phyloP scores from a whole-genome alignment of 495 filamentous ascomycete species.

The Aspergillus nanangensis region DNA sequence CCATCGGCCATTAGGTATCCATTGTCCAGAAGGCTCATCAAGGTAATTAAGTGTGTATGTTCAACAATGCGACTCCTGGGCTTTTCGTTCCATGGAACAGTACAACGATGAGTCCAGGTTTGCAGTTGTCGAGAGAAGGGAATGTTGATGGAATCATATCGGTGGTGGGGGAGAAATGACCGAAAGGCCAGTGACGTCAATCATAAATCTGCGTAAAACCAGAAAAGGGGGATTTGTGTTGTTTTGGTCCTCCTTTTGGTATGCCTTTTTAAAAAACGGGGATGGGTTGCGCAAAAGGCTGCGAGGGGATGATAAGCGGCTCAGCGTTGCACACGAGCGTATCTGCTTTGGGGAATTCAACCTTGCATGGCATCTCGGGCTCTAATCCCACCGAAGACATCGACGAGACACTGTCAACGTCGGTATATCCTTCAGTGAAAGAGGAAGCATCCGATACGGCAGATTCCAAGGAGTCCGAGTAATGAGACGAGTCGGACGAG shows the following conservation, averaged over 20 bases:
- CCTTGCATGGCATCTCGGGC: slow-evolving; percentile 30
- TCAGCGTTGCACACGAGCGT: slow-evolving; percentile 20
- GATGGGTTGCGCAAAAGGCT: slow-evolving; percentile 21
- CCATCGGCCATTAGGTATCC: too few species aligned
- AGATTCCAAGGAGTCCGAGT: slow-evolving; percentile 38
- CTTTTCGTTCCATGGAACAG: slow-evolving; percentile 10
- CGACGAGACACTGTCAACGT: slow-evolving; percentile 31
- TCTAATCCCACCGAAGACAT: slow-evolving; percentile 35
- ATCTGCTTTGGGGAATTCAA: slow-evolving; percentile 24
- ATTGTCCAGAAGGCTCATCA: too few species aligned
- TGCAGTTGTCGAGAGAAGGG: too few species aligned
- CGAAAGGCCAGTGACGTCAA: too few species aligned
- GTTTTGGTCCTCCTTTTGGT: not conserved
- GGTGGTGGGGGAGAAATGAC: too few species aligned
- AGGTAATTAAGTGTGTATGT: too few species aligned
- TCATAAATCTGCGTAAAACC: slow-evolving; percentile 26
- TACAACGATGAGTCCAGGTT: too few species aligned
- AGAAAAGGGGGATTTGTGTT: not conserved
- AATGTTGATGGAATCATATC: too few species aligned
- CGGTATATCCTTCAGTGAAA: slow-evolving; percentile 39
- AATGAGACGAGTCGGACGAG: slow-evolving; percentile 38
- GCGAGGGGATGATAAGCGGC: slow-evolving; percentile 19
- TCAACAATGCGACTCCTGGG: too few species aligned
- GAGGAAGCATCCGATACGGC: slow-evolving; percentile 39
- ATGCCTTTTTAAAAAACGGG: slow-evolving; percentile 19